A percentile compares a stretch with the other conserved stretches of the same genome.
Evolutionary conservation across 768 basidiomycete genomes (phyloP).

Genomic region (Fomitopsis serialis): DNA sequence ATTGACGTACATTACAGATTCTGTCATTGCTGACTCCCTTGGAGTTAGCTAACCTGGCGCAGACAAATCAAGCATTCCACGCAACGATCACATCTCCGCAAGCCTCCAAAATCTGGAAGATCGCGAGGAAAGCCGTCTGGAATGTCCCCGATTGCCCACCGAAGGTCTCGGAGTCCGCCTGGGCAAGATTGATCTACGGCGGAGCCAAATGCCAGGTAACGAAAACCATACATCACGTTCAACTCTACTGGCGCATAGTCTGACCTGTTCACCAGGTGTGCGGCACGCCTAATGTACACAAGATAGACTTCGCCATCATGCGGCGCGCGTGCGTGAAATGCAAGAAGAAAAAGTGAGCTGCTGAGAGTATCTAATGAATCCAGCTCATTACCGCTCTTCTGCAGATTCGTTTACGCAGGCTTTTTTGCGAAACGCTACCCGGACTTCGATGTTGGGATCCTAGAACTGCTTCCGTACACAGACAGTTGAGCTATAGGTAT

Average conservation of each 20-base stretch:
- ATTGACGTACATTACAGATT: not conserved
- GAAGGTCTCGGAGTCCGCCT: not conserved
- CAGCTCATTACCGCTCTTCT: no score
- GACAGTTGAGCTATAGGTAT: no score
- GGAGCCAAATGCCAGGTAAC: not conserved
- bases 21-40: not conserved
- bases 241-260: no score
- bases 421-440: no score
- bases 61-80: not conserved
- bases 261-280: no score
- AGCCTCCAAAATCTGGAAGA: not conserved
- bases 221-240: no score
- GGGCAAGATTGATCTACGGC: not conserved
- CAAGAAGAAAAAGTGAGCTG: not conserved
- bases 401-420: no score
- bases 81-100: not conserved
- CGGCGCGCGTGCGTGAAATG: not conserved
- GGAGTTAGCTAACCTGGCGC: not conserved
- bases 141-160: not conserved
- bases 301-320: not conserved
- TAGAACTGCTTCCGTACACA: no score
- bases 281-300: not conserved
- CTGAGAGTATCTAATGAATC: no score
- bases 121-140: not conserved
- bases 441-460: no score